These are phyloP conservation scores for Rhynchosporium graminicola DNA, from an alignment of 2,329 filamentous ascomycete species.

Conservation along the genomic window DNA sequence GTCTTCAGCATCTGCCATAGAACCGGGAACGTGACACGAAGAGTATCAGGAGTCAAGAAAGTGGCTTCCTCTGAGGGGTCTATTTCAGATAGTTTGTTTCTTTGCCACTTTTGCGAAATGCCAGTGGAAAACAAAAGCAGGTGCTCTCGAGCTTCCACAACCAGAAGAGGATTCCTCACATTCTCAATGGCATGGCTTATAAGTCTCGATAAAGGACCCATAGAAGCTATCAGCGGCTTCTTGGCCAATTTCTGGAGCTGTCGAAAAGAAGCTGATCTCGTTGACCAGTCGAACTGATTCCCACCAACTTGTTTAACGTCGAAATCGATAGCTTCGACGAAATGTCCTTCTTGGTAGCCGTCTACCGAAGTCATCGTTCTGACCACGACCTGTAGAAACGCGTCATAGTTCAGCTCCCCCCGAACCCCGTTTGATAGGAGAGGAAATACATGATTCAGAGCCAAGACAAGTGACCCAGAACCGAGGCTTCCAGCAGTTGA, in stretches of 20 bases:
- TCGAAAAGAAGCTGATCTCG: conserved; percentile 56
- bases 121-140: conserved; percentile 48
- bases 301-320: conserved; percentile 55
- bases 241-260: conserved; percentile 57
- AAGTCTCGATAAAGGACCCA: conserved; percentile 64
- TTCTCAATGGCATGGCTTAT: conserved; percentile 63
- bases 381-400: conserved; percentile 58
- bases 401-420: conserved; percentile 57
- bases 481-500: conserved; percentile 52
- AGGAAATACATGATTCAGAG: conserved; percentile 65
- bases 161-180: conserved; percentile 47
- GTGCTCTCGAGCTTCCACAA: conserved; percentile 51
- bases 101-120: conserved; percentile 64
- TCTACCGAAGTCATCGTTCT: conserved; percentile 59
- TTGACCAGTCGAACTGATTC: conserved; percentile 60
- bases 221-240: conserved; percentile 58
- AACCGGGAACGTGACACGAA: conserved; percentile 58
- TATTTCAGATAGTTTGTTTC: conserved; percentile 67
- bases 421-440: conserved; percentile 55
- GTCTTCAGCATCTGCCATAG: conserved; percentile 67
- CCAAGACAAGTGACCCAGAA: conserved; percentile 54
- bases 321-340: conserved; percentile 61
- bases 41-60: conserved; percentile 58
- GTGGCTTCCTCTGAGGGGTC: conserved; percentile 60
- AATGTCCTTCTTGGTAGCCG: conserved; percentile 65